phyloP scores from a whole-genome alignment of 129 eudicot species.

The Heracleum sosnowskyi region DNA sequence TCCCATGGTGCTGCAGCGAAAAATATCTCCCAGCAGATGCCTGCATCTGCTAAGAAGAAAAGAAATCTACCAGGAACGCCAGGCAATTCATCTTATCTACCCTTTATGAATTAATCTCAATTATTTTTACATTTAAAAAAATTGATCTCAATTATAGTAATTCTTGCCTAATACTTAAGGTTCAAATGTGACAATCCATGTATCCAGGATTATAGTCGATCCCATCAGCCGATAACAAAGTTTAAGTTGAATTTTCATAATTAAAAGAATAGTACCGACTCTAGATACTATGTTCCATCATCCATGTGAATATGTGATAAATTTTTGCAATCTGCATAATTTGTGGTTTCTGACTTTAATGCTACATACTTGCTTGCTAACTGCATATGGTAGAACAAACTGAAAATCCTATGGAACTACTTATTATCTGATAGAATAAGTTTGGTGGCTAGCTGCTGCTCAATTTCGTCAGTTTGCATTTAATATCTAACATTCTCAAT shows the following conservation, averaged over 20 bases:
- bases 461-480: not conserved
- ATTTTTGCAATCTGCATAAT: not conserved
- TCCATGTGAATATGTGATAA: no score
- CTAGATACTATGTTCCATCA: not conserved
- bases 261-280: not conserved
- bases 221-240: not conserved
- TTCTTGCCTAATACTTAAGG: not conserved
- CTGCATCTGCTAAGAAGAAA: constrained; percentile 46
- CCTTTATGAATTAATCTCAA: not conserved
- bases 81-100: constrained; percentile 23
- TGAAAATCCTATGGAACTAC: not conserved
- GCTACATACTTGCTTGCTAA: not conserved
- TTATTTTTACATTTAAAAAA: not conserved
- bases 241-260: not conserved
- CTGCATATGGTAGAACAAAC: not conserved
- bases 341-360: not conserved
- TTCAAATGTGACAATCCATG: no score
- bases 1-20: constrained; percentile 16
- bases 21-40: constrained; percentile 23
- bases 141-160: no score
- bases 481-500: not conserved
- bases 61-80: constrained; percentile 85
- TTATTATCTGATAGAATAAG: not conserved
- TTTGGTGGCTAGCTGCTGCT: not conserved
- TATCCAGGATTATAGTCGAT: no score